These are phyloP conservation scores for Cajanus cajan DNA, from an alignment of 306 rosid species.

Conservation along the genomic window DNA sequence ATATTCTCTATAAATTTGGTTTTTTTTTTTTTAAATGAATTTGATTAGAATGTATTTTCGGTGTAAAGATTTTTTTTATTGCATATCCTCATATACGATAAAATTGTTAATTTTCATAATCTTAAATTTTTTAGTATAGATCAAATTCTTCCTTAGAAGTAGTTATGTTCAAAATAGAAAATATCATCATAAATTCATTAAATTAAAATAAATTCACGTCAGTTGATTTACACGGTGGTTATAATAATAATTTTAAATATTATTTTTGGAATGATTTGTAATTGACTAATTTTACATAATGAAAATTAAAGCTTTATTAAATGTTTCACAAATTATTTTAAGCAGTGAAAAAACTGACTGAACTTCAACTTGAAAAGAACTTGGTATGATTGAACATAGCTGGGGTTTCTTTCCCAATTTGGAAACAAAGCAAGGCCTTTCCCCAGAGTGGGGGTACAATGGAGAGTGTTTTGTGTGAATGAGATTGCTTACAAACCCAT, in stretches of 20 bases:
- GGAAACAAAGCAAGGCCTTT: neutral
- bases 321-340: neutral
- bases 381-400: neutral
- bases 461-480: too few relatives aligned
- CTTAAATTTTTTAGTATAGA: too few relatives aligned
- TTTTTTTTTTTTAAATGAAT: neutral
- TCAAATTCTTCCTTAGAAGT: too few relatives aligned
- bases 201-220: too few relatives aligned
- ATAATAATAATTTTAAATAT: too few relatives aligned
- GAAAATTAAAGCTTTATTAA: neutral
- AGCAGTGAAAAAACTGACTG: neutral
- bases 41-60: neutral
- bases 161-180: too few relatives aligned
- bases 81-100: neutral
- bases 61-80: too few relatives aligned
- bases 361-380: neutral
- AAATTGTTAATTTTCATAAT: neutral
- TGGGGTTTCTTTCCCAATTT: neutral
- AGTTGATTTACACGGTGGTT: too few relatives aligned
- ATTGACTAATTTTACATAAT: too few relatives aligned
- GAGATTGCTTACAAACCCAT: neutral
- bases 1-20: neutral
- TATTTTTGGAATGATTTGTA: too few relatives aligned
- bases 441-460: too few relatives aligned
- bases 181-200: too few relatives aligned